Evolutionary conservation across 2,329 filamentous ascomycete species (phyloP).

Genomic region (Fragosphaeria purpurea): DNA sequence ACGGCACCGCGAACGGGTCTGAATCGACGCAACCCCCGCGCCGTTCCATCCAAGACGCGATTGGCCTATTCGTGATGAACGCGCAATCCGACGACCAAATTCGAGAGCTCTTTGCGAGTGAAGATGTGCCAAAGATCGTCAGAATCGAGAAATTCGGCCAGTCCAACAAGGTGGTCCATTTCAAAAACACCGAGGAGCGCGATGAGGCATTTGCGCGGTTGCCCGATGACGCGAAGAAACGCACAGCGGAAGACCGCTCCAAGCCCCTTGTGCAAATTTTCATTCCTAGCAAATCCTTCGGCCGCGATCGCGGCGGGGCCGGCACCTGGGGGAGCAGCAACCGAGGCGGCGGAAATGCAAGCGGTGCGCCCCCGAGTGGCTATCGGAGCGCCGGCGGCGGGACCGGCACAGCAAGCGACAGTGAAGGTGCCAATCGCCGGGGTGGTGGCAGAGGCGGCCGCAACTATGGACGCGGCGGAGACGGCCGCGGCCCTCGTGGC

Average conservation of each 20-base stretch:
- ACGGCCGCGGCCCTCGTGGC: slow-evolving; percentile 45
- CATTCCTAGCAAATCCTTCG: slow-evolving; percentile 32
- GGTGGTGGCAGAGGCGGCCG: slow-evolving; percentile 47
- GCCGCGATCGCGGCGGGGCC: slow-evolving; percentile 51
- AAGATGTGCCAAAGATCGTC: slow-evolving; percentile 72
- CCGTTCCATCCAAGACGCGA: slow-evolving; percentile 54
- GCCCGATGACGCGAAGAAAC: slow-evolving; percentile 65
- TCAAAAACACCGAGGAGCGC: slow-evolving; percentile 69
- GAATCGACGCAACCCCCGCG: slow-evolving; percentile 27
- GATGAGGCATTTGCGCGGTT: slow-evolving; percentile 67
- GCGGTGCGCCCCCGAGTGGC: slow-evolving; percentile 47
- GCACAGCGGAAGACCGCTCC: slow-evolving; percentile 60
- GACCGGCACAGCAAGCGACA: slow-evolving; percentile 65
- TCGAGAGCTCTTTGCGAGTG: slow-evolving; percentile 69
- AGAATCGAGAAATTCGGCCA: slow-evolving; percentile 70
- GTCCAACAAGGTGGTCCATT: slow-evolving; percentile 77
- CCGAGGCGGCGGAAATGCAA: slow-evolving; percentile 48
- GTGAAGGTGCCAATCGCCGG: slow-evolving; percentile 45
- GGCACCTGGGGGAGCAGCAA: slow-evolving; percentile 58
- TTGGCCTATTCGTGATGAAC: slow-evolving; percentile 84
- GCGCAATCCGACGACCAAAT: slow-evolving; percentile 75
- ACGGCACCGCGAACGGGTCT: slow-evolving; percentile 42
- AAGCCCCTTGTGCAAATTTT: slow-evolving; percentile 79
- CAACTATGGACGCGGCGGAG: slow-evolving; percentile 39
- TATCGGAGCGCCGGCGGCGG: slow-evolving; percentile 80